Conservation (phyloP, 192 early-diverging fungal species). For the Entophlyctis luteolus region DNA sequence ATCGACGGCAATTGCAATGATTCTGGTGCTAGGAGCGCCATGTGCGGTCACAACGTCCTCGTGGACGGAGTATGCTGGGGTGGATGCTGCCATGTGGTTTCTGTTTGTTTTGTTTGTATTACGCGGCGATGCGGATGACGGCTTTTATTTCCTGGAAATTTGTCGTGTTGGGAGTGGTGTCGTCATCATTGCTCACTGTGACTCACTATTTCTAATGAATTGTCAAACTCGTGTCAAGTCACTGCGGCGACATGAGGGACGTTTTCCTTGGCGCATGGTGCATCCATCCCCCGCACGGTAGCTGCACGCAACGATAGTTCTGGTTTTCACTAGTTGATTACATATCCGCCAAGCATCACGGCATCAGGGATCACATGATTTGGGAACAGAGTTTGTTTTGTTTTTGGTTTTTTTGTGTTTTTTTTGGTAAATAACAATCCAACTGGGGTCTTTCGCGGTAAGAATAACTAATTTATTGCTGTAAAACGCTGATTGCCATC, state of each 20-base stretch:
- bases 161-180: neutral
- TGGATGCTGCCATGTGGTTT: neutral
- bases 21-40: conserved; percentile 10
- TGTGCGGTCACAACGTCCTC: conserved; percentile 25
- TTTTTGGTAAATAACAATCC: neutral
- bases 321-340: neutral
- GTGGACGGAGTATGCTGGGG: neutral
- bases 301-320: neutral
- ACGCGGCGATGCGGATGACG: too few species aligned
- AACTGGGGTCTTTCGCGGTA: neutral
- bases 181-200: neutral
- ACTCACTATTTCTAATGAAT: neutral
- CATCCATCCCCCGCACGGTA: neutral
- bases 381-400: neutral
- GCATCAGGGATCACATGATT: too few species aligned
- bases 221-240: neutral
- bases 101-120: too few species aligned
- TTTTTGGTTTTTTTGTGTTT: neutral
- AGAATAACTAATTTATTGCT: neutral
- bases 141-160: neutral
- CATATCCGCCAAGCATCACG: too few species aligned
- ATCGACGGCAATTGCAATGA: conserved; percentile 24
- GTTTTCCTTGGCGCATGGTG: neutral
- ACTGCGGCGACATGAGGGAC: neutral
- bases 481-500: neutral